These are phyloP conservation scores for Cladobotryum protrusum DNA, from an alignment of 2,329 filamentous ascomycete species.

Conservation along the genomic window DNA sequence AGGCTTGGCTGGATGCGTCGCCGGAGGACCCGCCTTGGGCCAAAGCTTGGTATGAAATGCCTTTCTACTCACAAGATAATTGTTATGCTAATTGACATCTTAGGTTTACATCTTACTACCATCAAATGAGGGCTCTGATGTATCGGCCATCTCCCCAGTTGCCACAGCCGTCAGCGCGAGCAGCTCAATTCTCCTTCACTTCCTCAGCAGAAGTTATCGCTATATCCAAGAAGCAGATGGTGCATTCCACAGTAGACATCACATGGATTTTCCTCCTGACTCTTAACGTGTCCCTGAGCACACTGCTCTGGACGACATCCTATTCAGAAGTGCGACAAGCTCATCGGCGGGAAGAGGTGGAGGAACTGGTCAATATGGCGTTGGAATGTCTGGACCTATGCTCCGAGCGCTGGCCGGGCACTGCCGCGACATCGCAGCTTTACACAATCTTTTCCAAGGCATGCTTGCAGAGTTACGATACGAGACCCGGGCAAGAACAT, in stretches of 20 bases:
- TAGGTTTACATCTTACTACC: slow-evolving; percentile 64
- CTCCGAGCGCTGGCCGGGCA: slow-evolving; percentile 86
- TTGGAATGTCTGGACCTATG: slow-evolving; percentile 75
- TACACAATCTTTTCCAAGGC: slow-evolving; percentile 82
- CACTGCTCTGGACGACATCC: slow-evolving; percentile 84
- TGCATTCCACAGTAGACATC: slow-evolving; percentile 68
- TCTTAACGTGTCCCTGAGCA: slow-evolving; percentile 88
- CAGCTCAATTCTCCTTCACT: slow-evolving; percentile 76
- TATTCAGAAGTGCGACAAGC: slow-evolving; percentile 74
- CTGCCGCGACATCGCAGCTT: slow-evolving; percentile 73
- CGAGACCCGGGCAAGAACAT: slow-evolving; percentile 28
- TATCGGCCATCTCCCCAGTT: slow-evolving; percentile 90
- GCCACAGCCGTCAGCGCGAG: slow-evolving; percentile 71
- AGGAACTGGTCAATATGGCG: slow-evolving; percentile 65
- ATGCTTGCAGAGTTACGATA: slow-evolving; percentile 82
- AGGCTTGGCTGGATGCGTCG: slow-evolving; percentile 70
- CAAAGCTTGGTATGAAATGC: slow-evolving; percentile 63
- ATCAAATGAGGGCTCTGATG: slow-evolving; percentile 83
- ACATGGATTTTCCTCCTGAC: slow-evolving; percentile 91
- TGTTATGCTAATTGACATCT: not conserved
- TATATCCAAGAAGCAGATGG: slow-evolving; percentile 73
- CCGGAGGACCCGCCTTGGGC: slow-evolving; percentile 68
- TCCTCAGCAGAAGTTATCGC: slow-evolving; percentile 77
- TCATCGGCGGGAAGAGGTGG: slow-evolving; percentile 68
- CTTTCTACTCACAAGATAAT: not conserved